Base-by-base conservation (phyloP, 805 yeast species). In the Ascoidea rubescens region DNA sequence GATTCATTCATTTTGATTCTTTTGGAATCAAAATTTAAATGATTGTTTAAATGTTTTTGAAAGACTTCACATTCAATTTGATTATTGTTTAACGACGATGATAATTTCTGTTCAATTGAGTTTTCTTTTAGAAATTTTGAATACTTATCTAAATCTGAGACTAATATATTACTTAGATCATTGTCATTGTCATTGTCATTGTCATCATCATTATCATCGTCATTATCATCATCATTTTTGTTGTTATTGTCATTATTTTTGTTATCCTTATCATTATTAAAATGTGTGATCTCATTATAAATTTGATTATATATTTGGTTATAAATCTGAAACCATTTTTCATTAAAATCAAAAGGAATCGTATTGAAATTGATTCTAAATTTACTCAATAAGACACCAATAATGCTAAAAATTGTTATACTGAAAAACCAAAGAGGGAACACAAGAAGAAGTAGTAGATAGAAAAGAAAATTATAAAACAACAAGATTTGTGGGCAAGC, bases 401-500 rank as follows among this genome's bases (percentile, higher is more conserved):
- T 12, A 5, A 46, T 31, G 45, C 51, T 53, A 5, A 59, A 63
- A 21, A 66, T 62, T 30, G 76, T 56, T 2, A 75, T 70, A 16
- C 73, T 51, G 0, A 81, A 79, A 21, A 77, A 62, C 79, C 80
- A 77, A 42, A 76, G 53, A 0, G 82, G 82, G 5, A 77, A 45
- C 12, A 67, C 56, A 3, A 59, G 33, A 0, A 58, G 53, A 1
- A 64, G 54, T 1, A 56, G 28, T 21, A 21, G 3, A 21, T 21
- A 21, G 28, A 21, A 21, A 21, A 21, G 3, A 21, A 21, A 21
- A 21, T 21, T 21, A 21, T 21, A 21, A 21, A 21, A 21, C 28
- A 21, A 21, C 28, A 21, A 21, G 28, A 21, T 21, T 21, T 21
- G 28, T 21, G 28, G 28, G 28, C 3, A 21, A 21, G 28, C 3